Base-by-base conservation (phyloP, 805 yeast species). In the Danielia oregonensis region DNA sequence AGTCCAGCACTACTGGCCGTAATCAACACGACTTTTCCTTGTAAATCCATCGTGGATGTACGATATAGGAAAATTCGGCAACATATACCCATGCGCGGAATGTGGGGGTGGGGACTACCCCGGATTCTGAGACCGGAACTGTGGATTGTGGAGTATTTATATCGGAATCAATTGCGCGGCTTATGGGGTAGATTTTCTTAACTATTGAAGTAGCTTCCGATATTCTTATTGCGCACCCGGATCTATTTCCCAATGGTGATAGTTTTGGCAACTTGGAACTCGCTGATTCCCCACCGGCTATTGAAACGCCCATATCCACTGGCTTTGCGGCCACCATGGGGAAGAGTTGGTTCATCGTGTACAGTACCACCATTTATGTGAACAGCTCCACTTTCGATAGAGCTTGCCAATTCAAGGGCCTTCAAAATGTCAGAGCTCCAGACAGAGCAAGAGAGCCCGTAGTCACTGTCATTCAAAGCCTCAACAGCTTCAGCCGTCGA, bases 21-120 rank as follows among this genome's bases (percentile, higher is more conserved):
- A 11, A 62, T 47, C 24, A 61, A 48, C 3, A 58, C 65, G 24
- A 39, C 39, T 27, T 57, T 59, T 17, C 55, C 57, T 18, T 37
- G 40, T 26, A 40, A 37, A 10, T 35, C 22, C 9, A 40, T 37
- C 44, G 37, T 40, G n/a, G n/a, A n/a, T n/a, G n/a, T n/a, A n/a
- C n/a, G n/a, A n/a, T n/a, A n/a, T n/a, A n/a, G n/a, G n/a, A n/a
- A n/a, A n/a, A n/a, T n/a, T n/a, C n/a, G n/a, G n/a, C n/a, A n/a
- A n/a, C n/a, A n/a, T n/a, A n/a, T n/a, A n/a, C n/a, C n/a, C n/a
- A n/a, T n/a, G n/a, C n/a, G n/a, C n/a, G n/a, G n/a, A n/a, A n/a
- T n/a, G n/a, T n/a, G n/a, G n/a, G n/a, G n/a, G n/a, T n/a, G n/a
- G n/a, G n/a, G n/a, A n/a, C n/a, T n/a, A n/a, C n/a, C n/a, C n/a